Evolutionary conservation across 2,329 filamentous ascomycete genomes (phyloP), one percentile per base, ranked within the genome.

Genomic region (Exophiala sp.): DNA sequence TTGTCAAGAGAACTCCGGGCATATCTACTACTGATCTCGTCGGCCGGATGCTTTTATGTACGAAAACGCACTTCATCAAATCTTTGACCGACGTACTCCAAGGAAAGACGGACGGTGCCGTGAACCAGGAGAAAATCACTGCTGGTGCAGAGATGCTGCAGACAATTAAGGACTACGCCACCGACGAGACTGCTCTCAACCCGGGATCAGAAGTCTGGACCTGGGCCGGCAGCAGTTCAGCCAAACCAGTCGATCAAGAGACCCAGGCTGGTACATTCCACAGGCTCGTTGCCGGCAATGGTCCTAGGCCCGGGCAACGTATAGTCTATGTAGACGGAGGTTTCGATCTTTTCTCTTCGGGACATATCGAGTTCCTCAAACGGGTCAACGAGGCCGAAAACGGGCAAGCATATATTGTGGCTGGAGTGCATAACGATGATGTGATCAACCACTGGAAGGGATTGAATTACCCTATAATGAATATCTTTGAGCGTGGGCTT

Each of bases 401-500:
- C 4, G 85, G 85, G 13, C 76, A 76, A 39, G 85, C 83, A 5
- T 97, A 88, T 65, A 78, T 98, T n/a, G 81, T 97, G 37, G 90
- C 88, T 2, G 93, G 93, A 42, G 83, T 98, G 19, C 93, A 98
- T 69, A 87, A 95, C 63, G 93, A 98, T 66, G 82, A 85, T 57
- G 89, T 95, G 53, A 95, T 98, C 68, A 98, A 98, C 70, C 76
- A 85, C 62, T 94, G 89, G 86, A 97, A 97, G 71, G 91, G 93
- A 29, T 78, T 96, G 62, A 98, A 98, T 72, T 98, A 96, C 66
- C 93, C 93, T 21, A 97, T 98, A 71, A 98, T 98, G 93, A 98
- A 97, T 73, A 90, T 95, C 50, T 95, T 91, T 63, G 93, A 98
- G 74, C 85, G 93, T 35, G 90, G 90, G 1, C 81, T 98, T 18